These are phyloP conservation scores for Sarocladium kiliense DNA, from an alignment of 2,329 filamentous ascomycete species.

Conservation along the genomic window DNA sequence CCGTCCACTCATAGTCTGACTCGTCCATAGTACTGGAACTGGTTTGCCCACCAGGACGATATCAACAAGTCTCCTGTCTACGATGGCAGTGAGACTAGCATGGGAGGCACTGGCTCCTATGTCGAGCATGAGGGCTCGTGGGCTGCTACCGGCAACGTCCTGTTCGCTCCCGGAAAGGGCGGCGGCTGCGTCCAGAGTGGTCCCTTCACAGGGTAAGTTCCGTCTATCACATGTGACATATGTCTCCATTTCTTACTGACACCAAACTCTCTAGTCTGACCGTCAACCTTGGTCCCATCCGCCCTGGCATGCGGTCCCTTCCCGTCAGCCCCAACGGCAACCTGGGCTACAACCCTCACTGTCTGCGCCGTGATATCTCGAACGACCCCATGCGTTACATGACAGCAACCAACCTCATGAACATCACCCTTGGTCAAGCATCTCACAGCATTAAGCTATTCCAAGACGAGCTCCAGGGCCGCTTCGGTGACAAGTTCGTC, in stretches of 20 bases:
- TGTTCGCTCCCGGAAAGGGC: conserved; percentile 42
- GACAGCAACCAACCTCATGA: conserved; percentile 8
- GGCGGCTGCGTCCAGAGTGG: conserved; percentile 48
- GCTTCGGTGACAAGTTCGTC: conserved; percentile 14
- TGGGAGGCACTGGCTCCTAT: conserved; percentile 37
- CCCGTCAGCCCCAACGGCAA: conserved; percentile 17
- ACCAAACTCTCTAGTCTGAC: conserved; percentile 13
- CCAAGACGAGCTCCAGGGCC: conserved; percentile 26
- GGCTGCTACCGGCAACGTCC: conserved; percentile 9
- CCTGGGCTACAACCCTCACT: conserved; percentile 36
- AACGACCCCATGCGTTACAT: conserved; percentile 13
- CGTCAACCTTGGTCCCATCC: conserved; percentile 24
- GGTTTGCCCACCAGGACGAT: conserved; percentile 33
- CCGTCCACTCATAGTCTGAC: background rate
- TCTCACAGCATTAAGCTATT: conserved; percentile 12
- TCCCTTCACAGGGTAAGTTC: conserved; percentile 41
- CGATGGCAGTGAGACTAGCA: conserved; percentile 45
- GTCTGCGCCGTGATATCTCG: conserved; percentile 37
- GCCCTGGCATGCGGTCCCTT: conserved; percentile 13
- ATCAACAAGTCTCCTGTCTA: conserved; percentile 46
- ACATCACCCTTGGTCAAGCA: conserved; percentile 9
- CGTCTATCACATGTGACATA: background rate
- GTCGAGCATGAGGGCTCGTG: conserved; percentile 9
- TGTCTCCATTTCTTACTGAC: background rate
- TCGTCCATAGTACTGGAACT: conserved; percentile 42